These are phyloP conservation scores for Auricularia sp. DNA, from an alignment of 768 basidiomycete species.

Conservation along the genomic window DNA sequence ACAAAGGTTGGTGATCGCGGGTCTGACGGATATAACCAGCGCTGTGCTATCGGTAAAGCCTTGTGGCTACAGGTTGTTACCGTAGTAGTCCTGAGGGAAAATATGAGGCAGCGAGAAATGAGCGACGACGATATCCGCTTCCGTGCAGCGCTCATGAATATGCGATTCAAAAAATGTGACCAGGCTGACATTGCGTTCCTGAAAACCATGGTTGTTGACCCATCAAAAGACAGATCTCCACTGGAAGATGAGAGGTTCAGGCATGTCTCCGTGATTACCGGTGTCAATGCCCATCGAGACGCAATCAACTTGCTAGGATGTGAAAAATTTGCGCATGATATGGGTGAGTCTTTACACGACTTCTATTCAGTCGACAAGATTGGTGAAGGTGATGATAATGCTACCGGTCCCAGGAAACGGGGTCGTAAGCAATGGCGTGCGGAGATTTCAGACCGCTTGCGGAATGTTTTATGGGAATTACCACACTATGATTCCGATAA, in stretches of 20 bases:
- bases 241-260: not conserved
- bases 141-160: constrained; percentile 14
- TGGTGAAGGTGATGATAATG: not conserved
- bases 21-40: not conserved
- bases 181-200: not conserved
- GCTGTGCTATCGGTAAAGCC: not conserved
- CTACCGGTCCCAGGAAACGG: not conserved
- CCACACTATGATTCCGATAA: constrained; percentile 11
- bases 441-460: not conserved
- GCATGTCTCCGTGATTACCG: not conserved
- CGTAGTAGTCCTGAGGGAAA: constrained; percentile 1
- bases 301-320: not conserved
- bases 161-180: not conserved
- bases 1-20: not conserved
- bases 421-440: not conserved
- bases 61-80: constrained; percentile 34
- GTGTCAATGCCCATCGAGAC: not conserved
- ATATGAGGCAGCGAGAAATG: constrained; percentile 9
- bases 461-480: constrained; percentile 11
- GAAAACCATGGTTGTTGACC: not conserved
- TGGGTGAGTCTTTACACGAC: not conserved
- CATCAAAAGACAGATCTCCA: not conserved
- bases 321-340: not conserved
- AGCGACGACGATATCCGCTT: constrained; percentile 36
- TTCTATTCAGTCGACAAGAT: not conserved